Conservation (phyloP, 2,329 filamentous ascomycete species). For the Aspergillus tanneri region DNA sequence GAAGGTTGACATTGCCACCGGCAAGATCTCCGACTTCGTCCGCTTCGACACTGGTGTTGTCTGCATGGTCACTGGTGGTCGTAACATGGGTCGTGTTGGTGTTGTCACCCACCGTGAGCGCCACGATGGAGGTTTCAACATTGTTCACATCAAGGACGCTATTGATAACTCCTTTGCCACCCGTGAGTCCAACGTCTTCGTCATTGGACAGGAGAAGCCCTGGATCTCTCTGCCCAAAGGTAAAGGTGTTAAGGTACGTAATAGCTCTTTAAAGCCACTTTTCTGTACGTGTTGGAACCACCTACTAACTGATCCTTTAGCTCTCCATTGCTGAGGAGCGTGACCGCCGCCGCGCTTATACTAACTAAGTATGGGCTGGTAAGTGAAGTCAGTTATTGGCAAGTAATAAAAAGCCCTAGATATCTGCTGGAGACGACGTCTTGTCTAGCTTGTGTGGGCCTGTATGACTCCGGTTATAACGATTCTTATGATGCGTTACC, state of each 20-base stretch:
- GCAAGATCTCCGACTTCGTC: conserved; percentile 98
- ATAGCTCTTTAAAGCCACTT: conserved; percentile 4
- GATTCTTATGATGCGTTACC: conserved; percentile 22
- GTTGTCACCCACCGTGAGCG: conserved; percentile 99
- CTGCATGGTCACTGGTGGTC: conserved; percentile 98
- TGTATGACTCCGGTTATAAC: conserved; percentile 35
- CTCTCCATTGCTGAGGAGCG: conserved; percentile 98
- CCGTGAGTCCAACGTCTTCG: conserved; percentile 99
- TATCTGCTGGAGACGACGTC: conserved; percentile 36
- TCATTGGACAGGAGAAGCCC: conserved; percentile 97
- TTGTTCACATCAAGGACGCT: conserved; percentile 99
- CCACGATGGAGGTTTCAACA: conserved; percentile 99
- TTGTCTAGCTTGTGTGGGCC: conserved; percentile 39
- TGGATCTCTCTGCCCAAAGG: conserved; percentile 99
- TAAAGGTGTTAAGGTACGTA: conserved; percentile 93
- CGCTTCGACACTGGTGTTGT: conserved; percentile 98
- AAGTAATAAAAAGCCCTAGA: conserved; percentile 28
- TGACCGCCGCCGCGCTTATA: conserved; percentile 85
- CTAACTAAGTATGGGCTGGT: conserved; percentile 45
- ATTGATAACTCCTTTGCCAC: conserved; percentile 99
- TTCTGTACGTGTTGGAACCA: not conserved
- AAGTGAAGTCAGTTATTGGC: conserved; percentile 25
- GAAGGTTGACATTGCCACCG: conserved; percentile 95
- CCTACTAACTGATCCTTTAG: conserved; percentile 43
- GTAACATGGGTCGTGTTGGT: conserved; percentile 99